Evolutionary conservation across 2,329 filamentous ascomycete genomes (phyloP).

Genomic region (Phyllosticta citriasiana): DNA sequence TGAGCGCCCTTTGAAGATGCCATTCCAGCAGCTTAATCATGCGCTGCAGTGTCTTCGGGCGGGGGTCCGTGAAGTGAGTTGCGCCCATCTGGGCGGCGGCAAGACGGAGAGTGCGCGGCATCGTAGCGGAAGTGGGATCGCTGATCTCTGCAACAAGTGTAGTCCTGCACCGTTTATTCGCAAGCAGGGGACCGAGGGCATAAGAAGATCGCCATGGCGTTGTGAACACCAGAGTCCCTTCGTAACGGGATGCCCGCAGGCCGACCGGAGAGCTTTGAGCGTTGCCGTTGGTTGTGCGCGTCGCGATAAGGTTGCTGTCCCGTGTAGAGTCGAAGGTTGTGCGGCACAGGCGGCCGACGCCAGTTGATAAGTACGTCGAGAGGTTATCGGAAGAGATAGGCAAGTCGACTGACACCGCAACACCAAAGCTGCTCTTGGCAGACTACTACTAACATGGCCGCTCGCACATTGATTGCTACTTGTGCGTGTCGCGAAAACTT

Average conservation of each 20-base stretch:
- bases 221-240: neutral
- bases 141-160: neutral
- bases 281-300: neutral
- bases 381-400: neutral
- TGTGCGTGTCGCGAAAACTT: neutral
- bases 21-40: slow-evolving; percentile 39
- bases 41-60: slow-evolving; percentile 33
- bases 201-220: neutral
- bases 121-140: slow-evolving; percentile 12
- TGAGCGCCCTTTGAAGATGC: slow-evolving; percentile 35
- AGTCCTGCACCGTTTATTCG: neutral
- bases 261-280: neutral
- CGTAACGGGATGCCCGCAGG: neutral
- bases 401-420: neutral
- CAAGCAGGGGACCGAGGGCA: neutral
- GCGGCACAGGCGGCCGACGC: neutral
- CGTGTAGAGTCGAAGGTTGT: neutral
- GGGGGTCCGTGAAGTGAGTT: slow-evolving; percentile 31
- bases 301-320: neutral
- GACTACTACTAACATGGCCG: slow-evolving; percentile 4
- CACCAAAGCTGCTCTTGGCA: neutral
- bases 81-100: slow-evolving; percentile 45
- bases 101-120: slow-evolving; percentile 33
- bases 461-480: neutral
- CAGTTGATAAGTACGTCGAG: neutral